Evolutionary conservation across 1,139 yeast genomes (phyloP).

Genomic region (Hansenula lynferdii): DNA sequence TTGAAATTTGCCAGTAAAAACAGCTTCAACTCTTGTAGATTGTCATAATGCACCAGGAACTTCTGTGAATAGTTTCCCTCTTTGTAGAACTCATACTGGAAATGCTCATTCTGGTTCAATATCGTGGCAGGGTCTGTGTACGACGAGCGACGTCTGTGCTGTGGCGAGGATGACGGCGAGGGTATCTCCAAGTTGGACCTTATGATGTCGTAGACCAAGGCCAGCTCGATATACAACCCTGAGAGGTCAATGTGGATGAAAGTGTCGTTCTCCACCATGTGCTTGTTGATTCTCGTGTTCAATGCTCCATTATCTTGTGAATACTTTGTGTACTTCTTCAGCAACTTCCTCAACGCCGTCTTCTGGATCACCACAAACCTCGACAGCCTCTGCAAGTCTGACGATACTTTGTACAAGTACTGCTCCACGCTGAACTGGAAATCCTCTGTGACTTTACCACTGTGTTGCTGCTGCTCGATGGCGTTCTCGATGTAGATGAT

Average conservation of each 20-base stretch:
- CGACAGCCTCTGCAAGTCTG: slow-evolving; percentile 63
- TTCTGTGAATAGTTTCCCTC: slow-evolving; percentile 27
- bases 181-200: slow-evolving; percentile 5
- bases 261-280: slow-evolving; percentile 38
- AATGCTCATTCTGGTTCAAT: slow-evolving; percentile 23
- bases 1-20: slow-evolving; percentile 27
- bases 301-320: slow-evolving; percentile 38
- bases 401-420: slow-evolving; percentile 41
- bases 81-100: slow-evolving; percentile 29
- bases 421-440: slow-evolving; percentile 23
- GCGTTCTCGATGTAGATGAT: slow-evolving; percentile 33
- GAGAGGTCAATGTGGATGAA: slow-evolving; percentile 65
- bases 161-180: slow-evolving; percentile 12
- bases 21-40: slow-evolving; percentile 37
- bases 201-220: slow-evolving; percentile 50
- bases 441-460: slow-evolving; percentile 13
- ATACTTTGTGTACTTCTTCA: slow-evolving; percentile 76
- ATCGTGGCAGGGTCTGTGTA: slow-evolving; percentile 10
- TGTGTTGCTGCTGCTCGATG: slow-evolving; percentile 25
- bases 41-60: slow-evolving; percentile 41
- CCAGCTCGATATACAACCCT: slow-evolving; percentile 57
- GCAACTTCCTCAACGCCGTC: slow-evolving; percentile 73
- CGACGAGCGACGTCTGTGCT: slow-evolving; percentile 12
- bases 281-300: slow-evolving; percentile 29
- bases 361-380: slow-evolving; percentile 76